These are phyloP conservation scores for Coelastrella sp. DNA, from an alignment of 139 green algal species.

Conservation along the genomic window DNA sequence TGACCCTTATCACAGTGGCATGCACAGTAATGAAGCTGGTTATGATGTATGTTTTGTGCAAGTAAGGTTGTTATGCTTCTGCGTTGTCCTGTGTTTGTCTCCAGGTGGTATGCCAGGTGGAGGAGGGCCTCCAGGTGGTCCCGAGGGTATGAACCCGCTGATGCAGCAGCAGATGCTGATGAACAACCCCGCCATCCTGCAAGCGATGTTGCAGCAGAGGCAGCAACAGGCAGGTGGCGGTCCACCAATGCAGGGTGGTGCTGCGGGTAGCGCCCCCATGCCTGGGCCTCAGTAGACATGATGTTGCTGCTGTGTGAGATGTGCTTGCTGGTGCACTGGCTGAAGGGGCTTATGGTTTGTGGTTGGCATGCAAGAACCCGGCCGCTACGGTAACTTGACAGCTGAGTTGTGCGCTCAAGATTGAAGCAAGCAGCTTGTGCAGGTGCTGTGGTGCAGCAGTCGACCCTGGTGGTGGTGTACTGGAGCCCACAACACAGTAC, in stretches of 20 bases:
- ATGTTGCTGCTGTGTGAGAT: background rate
- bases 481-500: too few relatives aligned
- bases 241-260: background rate
- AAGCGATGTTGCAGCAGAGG: constrained; percentile 2
- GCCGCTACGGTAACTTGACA: too few relatives aligned
- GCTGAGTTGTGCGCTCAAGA: too few relatives aligned
- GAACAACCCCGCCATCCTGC: constrained; percentile 34
- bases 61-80: background rate
- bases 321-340: background rate
- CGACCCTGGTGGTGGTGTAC: too few relatives aligned
- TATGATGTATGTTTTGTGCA: background rate
- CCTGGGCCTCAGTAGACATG: constrained; percentile 4
- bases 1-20: too few relatives aligned
- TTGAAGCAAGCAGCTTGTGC: too few relatives aligned
- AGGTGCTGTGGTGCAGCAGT: too few relatives aligned
- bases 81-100: background rate
- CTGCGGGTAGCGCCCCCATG: constrained; percentile 24
- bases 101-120: background rate
- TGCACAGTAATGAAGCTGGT: background rate
- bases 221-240: background rate
- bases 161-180: constrained; percentile 39
- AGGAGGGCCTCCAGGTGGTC: background rate
- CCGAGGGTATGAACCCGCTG: constrained; percentile 19
- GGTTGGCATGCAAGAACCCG: background rate
- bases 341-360: background rate